Percentiles rank a stretch among this genome's conserved stretches.
phyloP scores from a whole-genome alignment of 352 stramenopile species.

The Pythium chondricola region DNA sequence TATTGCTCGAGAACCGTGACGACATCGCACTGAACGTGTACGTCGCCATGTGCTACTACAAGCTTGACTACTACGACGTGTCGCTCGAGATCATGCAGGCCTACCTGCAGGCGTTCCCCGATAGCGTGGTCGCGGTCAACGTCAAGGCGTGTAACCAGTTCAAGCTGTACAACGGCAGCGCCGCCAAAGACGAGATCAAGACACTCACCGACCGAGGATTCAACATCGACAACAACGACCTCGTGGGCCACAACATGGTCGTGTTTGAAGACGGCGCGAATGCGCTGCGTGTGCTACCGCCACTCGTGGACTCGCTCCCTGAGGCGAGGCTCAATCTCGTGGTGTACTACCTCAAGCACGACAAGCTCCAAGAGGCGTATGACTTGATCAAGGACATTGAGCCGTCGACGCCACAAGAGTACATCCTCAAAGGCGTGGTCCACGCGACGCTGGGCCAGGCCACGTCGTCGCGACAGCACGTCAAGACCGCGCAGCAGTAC shows the following conservation, averaged over 20 bases:
- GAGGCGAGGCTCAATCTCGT: conserved; percentile 96
- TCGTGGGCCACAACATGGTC: conserved; percentile 95
- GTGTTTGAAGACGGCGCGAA: conserved; percentile 94
- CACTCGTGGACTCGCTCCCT: conserved; percentile 89
- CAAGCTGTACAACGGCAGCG: conserved; percentile 95
- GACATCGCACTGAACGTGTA: conserved; percentile 97
- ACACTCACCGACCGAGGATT: conserved; percentile 86
- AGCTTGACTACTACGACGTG: conserved; percentile 97
- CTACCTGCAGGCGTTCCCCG: conserved; percentile 90
- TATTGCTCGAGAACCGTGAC: conserved; percentile 94
- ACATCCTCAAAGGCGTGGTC: conserved; percentile 89
- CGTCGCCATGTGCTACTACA: conserved; percentile 99
- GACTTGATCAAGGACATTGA: conserved; percentile 95
- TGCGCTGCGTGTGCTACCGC: conserved; percentile 89
- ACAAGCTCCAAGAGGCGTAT: conserved; percentile 91
- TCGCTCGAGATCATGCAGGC: conserved; percentile 95
- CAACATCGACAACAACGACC: conserved; percentile 88
- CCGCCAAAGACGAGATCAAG: conserved; percentile 93
- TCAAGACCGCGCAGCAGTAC: conserved; percentile 92
- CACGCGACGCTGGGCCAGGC: conserved; percentile 89
- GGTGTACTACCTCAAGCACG: conserved; percentile 90
- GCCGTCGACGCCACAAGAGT: conserved; percentile 90
- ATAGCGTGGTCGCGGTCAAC: conserved; percentile 92
- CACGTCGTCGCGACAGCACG: conserved; percentile 84
- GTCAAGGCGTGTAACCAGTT: conserved; percentile 97